Conservation (phyloP, 176 grass and related monocot species). For the Avena insularis region DNA sequence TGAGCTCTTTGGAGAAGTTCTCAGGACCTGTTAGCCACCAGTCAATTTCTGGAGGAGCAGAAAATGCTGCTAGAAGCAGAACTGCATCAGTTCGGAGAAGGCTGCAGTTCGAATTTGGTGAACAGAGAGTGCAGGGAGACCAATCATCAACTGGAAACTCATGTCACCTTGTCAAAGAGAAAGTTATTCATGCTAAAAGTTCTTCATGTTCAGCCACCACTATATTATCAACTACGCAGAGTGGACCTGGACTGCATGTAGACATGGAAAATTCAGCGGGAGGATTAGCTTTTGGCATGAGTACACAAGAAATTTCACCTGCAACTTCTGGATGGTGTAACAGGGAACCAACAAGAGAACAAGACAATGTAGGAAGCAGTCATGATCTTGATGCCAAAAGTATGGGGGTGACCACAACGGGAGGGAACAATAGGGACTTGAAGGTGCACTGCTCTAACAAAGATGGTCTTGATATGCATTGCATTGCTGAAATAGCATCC, state of each 20-base stretch:
- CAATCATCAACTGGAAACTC: conserved; percentile 28
- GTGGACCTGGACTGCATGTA: conserved; percentile 36
- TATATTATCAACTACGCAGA: conserved; percentile 28
- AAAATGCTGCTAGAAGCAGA: conserved; percentile 27
- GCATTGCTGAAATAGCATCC: conserved; percentile 31
- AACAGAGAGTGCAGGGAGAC: conserved; percentile 28
- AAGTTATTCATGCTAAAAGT: conserved; percentile 35
- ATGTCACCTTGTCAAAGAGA: conserved; percentile 28
- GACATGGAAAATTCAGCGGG: conserved; percentile 47
- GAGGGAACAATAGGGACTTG: conserved; percentile 34
- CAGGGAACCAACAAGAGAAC: conserved; percentile 32
- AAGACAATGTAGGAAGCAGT: conserved; percentile 37
- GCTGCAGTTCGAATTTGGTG: conserved; percentile 51
- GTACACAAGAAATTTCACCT: conserved; percentile 15
- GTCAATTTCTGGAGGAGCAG: conserved; percentile 28
- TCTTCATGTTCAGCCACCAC: conserved; percentile 40
- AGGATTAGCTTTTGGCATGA: conserved; percentile 49
- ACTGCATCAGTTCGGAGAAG: conserved; percentile 48
- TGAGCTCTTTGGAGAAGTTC: conserved; percentile 36
- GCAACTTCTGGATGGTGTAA: conserved; percentile 30
- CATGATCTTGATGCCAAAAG: conserved; percentile 17
- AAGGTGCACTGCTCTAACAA: conserved; percentile 35
- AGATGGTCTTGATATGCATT: conserved; percentile 35
- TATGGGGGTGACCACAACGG: neutral
- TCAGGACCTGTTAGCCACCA: conserved; percentile 8